Conservation (phyloP, 1,284 basidiomycete genomes). For the Peniophora sp. region DNA sequence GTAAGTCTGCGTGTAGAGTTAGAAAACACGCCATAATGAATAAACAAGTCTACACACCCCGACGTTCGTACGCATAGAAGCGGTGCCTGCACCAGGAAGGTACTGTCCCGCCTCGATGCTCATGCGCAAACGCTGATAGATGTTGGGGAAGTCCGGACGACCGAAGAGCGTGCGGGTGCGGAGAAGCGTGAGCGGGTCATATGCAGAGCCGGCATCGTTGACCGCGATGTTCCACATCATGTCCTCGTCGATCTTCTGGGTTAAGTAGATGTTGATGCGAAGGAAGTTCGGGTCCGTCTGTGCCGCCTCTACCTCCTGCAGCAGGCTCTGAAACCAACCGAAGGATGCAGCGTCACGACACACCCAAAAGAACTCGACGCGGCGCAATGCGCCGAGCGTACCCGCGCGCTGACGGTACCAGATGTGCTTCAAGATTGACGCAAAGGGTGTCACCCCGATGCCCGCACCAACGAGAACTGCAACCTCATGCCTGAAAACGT, state of each 20-base stretch:
- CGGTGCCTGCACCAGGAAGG: constrained; percentile 68
- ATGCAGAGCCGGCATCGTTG: constrained; percentile 74
- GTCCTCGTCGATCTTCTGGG: constrained; percentile 77
- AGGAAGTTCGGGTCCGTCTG: constrained; percentile 85
- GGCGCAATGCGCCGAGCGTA: constrained; percentile 66
- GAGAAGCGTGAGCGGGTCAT: constrained; percentile 80
- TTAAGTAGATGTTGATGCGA: constrained; percentile 85
- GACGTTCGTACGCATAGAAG: too few species aligned
- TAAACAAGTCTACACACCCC: too few species aligned
- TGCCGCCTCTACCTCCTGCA: constrained; percentile 79
- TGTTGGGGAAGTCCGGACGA: constrained; percentile 76
- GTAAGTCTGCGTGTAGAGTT: too few species aligned
- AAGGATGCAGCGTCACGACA: constrained; percentile 83
- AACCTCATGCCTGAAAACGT: constrained; percentile 81
- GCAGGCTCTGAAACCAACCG: constrained; percentile 85
- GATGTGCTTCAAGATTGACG: constrained; percentile 86
- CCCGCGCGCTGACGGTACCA: constrained; percentile 84
- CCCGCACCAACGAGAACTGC: constrained; percentile 86
- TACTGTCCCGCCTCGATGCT: constrained; percentile 79
- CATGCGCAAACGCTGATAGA: constrained; percentile 63
- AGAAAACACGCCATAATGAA: too few species aligned
- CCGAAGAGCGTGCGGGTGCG: constrained; percentile 83
- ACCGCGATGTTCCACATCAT: constrained; percentile 88
- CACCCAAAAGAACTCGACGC: constrained; percentile 90
- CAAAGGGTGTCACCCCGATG: constrained; percentile 88